These are phyloP conservation scores for Peniophora sp. DNA, from an alignment of 1,284 basidiomycete species.

Conservation along the genomic window DNA sequence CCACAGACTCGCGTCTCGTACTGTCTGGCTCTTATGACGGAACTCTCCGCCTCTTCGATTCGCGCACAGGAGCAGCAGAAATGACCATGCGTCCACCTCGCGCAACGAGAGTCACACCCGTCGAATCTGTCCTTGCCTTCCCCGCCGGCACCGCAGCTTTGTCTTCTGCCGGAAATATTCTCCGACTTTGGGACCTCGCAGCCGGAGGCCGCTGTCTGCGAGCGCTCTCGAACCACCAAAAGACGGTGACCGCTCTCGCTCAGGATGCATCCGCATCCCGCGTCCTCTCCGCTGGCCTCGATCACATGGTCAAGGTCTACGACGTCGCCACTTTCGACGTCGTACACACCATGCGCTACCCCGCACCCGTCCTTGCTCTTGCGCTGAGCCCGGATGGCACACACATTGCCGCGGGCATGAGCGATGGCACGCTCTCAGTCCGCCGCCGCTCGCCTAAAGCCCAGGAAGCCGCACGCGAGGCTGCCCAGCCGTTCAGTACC, in stretches of 20 bases:
- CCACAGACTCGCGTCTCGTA: slow-evolving; percentile 77
- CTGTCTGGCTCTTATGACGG: slow-evolving; percentile 95
- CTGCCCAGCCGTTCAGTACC: slow-evolving; percentile 31
- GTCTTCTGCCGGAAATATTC: slow-evolving; percentile 86
- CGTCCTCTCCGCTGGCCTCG: slow-evolving; percentile 85
- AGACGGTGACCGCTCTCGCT: slow-evolving; percentile 87
- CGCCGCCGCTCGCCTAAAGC: slow-evolving; percentile 77
- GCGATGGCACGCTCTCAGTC: slow-evolving; percentile 91
- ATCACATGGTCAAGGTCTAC: slow-evolving; percentile 99
- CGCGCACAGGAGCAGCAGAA: slow-evolving; percentile 73
- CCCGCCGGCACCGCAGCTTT: slow-evolving; percentile 85
- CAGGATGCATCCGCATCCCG: slow-evolving; percentile 74
- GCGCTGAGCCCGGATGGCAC: slow-evolving; percentile 91
- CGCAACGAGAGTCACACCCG: slow-evolving; percentile 46
- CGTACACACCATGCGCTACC: slow-evolving; percentile 98
- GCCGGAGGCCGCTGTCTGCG: slow-evolving; percentile 85
- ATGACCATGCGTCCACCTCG: slow-evolving; percentile 70
- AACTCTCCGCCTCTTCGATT: slow-evolving; percentile 86
- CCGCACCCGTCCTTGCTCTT: slow-evolving; percentile 85
- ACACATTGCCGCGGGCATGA: slow-evolving; percentile 93
- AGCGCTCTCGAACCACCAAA: slow-evolving; percentile 95
- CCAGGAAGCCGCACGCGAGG: slow-evolving; percentile 39
- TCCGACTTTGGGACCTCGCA: slow-evolving; percentile 94
- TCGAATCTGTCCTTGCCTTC: slow-evolving; percentile 93
- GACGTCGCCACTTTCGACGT: slow-evolving; percentile 93